Conservation (phyloP, 2,329 filamentous ascomycete genomes). For the Fusarium pseudoanthophilum region DNA sequence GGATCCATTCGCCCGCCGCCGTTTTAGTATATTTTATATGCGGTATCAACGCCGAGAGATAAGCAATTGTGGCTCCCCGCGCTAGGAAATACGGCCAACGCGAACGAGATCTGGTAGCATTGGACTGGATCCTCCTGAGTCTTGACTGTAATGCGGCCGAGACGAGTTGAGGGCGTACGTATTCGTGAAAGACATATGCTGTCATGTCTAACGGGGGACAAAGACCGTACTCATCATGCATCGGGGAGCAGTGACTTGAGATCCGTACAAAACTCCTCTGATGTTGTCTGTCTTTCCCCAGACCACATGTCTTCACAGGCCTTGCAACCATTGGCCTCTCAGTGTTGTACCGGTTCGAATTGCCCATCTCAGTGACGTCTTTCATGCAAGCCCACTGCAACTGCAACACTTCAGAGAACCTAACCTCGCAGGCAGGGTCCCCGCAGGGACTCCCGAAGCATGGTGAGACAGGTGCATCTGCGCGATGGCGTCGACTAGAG, state of each 20-base stretch:
- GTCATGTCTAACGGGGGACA: constrained; percentile 22
- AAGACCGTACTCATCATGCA: constrained; percentile 22
- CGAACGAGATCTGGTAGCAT: constrained; percentile 20
- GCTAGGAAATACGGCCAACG: constrained; percentile 37
- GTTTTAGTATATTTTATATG: constrained; percentile 21
- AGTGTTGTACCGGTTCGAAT: constrained; percentile 31
- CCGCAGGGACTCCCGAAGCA: constrained; percentile 43
- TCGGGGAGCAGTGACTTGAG: constrained; percentile 8
- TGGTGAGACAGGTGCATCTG: constrained; percentile 44
- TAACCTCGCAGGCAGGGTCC: constrained; percentile 26
- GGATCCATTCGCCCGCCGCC: constrained; percentile 30
- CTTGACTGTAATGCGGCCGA: constrained; percentile 24
- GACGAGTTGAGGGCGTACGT: constrained; percentile 4
- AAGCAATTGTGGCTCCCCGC: constrained; percentile 35
- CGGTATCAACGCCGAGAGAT: constrained; percentile 34
- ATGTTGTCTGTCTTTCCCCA: constrained; percentile 16
- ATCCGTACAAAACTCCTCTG: constrained; percentile 20
- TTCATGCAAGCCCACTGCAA: constrained; percentile 32
- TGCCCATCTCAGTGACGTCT: constrained; percentile 45
- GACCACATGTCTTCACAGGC: constrained; percentile 4
- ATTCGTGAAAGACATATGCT: neutral
- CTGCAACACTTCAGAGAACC: constrained; percentile 32
- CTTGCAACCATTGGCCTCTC: constrained; percentile 16
- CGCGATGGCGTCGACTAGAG: constrained; percentile 39
- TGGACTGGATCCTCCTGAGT: neutral